A percentile compares a stretch with the other conserved stretches of the same genome.
phyloP scores from a whole-genome alignment of 768 basidiomycete genomes.

The Fomitopsis serialis region DNA sequence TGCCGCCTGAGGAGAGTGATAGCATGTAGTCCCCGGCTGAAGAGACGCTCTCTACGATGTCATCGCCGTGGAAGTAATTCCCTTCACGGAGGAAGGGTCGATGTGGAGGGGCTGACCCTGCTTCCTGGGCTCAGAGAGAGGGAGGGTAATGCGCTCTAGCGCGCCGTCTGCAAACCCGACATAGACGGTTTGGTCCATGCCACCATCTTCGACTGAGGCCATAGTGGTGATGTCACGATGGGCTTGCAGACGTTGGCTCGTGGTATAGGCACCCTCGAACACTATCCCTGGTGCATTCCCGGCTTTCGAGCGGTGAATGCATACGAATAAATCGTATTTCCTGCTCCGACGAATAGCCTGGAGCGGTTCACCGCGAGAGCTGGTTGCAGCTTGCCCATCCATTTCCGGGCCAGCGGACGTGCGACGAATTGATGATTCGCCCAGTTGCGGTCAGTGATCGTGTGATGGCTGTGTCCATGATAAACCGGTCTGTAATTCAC shows the following conservation, averaged over 20 bases:
- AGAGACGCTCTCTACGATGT: slow-evolving; percentile 53
- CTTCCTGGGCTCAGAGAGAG: slow-evolving; percentile 16
- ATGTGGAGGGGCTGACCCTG: slow-evolving; percentile 2
- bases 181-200: slow-evolving; percentile 20
- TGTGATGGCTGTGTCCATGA: slow-evolving; percentile 35
- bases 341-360: slow-evolving; percentile 58
- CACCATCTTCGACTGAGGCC: slow-evolving; percentile 20
- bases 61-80: slow-evolving; percentile 31
- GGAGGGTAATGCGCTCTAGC: slow-evolving; percentile 38
- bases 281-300: slow-evolving; percentile 15
- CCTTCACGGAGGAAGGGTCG: slow-evolving; percentile 14
- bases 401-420: slow-evolving; percentile 56
- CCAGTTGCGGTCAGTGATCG: slow-evolving; percentile 53
- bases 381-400: slow-evolving; percentile 53
- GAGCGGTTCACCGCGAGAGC: slow-evolving; percentile 48
- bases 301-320: slow-evolving; percentile 28
- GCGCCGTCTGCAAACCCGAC: slow-evolving; percentile 25
- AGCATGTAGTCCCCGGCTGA: slow-evolving; percentile 40
- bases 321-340: slow-evolving; percentile 53
- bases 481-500: background rate
- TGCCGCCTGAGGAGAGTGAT: slow-evolving; percentile 54
- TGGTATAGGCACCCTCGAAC: slow-evolving; percentile 21
- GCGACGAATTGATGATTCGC: slow-evolving; percentile 45
- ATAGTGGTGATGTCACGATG: slow-evolving; percentile 26
- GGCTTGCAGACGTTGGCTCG: slow-evolving; percentile 18